Percentiles rank a stretch among this genome's conserved stretches.
These are phyloP conservation scores for Pyrus bretschneideri DNA, from an alignment of 306 rosid species.

Conservation along the genomic window DNA sequence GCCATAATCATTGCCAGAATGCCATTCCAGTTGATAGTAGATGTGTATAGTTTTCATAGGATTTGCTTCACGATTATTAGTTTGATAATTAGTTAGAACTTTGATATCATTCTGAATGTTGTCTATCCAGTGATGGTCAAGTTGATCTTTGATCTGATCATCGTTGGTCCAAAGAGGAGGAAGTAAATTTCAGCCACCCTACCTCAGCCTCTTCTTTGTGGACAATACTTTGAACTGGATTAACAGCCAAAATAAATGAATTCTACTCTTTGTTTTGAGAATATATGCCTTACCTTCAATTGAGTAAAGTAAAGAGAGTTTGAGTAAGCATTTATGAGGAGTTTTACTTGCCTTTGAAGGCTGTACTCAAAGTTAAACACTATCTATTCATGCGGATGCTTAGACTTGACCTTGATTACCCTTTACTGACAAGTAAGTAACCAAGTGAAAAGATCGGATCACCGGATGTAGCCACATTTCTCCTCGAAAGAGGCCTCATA, in stretches of 20 bases:
- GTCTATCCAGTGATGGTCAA: not conserved
- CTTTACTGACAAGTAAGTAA: not conserved
- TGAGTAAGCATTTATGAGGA: not conserved
- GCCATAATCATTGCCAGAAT: not conserved
- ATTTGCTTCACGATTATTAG: not conserved
- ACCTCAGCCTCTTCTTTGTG: not conserved
- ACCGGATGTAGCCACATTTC: not conserved
- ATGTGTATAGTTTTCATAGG: constrained; percentile 2
- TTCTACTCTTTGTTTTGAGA: not conserved
- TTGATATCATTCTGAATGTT: not conserved
- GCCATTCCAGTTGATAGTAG: not conserved
- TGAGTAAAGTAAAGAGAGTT: not conserved
- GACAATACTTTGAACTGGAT: not conserved
- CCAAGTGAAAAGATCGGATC: not conserved
- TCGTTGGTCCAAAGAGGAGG: not conserved
- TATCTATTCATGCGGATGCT: not conserved
- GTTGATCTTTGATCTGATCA: not conserved
- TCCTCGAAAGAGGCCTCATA: not conserved
- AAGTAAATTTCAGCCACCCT: not conserved
- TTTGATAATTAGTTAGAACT: not conserved
- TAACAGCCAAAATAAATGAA: not conserved
- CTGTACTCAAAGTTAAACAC: not conserved
- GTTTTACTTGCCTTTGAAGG: not conserved
- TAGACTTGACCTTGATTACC: not conserved
- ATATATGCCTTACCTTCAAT: not conserved